phyloP scores from a whole-genome alignment of 2,329 filamentous ascomycete genomes.

The Fusarium sp. region DNA sequence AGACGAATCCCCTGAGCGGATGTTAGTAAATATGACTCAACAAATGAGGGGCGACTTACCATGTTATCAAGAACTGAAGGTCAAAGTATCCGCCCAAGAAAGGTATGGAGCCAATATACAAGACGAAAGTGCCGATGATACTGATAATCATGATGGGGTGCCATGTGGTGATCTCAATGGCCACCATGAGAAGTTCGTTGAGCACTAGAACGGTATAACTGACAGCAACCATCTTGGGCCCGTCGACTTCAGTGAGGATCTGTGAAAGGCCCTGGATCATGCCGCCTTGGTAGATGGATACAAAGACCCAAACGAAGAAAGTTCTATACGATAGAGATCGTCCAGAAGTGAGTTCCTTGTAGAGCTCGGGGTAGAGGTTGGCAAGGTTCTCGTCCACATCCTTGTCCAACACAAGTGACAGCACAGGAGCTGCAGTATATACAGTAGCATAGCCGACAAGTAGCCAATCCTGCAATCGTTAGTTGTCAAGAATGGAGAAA shows the following conservation, averaged over 20 bases:
- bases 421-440: conserved; percentile 92
- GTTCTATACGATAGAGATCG: conserved; percentile 89
- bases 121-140: conserved; percentile 80
- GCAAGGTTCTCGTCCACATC: conserved; percentile 95
- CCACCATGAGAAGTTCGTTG: conserved; percentile 97
- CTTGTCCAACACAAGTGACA: conserved; percentile 91
- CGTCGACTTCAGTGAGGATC: conserved; percentile 81
- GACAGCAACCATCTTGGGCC: conserved; percentile 82
- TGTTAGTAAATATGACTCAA: conserved; percentile 22
- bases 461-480: conserved; percentile 77
- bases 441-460: conserved; percentile 96
- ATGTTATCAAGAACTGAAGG: conserved; percentile 77
- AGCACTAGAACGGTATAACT: conserved; percentile 91
- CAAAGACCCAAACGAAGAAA: conserved; percentile 96
- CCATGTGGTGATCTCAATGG: conserved; percentile 96
- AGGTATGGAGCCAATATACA: conserved; percentile 86
- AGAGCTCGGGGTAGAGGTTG: conserved; percentile 95
- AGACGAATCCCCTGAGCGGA: conserved; percentile 76
- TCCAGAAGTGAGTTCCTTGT: conserved; percentile 94
- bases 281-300: conserved; percentile 93
- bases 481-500: conserved; percentile 16
- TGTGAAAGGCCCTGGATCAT: conserved; percentile 96
- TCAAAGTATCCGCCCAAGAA: conserved; percentile 93
- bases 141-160: conserved; percentile 89
- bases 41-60: conserved; percentile 54